Percentiles rank a stretch among this genome's conserved stretches.
These are phyloP conservation scores for Salix caprea DNA, from an alignment of 345 rosid genomes.

Conservation along the genomic window DNA sequence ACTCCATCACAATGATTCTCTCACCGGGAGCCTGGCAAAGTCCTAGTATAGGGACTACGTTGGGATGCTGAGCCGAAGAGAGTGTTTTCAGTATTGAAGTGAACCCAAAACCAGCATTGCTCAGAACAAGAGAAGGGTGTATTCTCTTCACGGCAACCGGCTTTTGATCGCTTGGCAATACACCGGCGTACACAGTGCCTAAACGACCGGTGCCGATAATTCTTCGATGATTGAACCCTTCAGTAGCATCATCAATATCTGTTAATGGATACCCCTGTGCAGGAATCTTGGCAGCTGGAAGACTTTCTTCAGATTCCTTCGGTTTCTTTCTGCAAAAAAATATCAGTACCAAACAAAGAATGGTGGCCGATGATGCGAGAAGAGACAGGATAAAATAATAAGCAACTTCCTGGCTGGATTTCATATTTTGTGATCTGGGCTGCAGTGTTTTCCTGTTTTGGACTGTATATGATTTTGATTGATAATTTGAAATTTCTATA, in stretches of 20 bases:
- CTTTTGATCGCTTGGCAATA: constrained; percentile 28
- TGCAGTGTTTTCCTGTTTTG: neutral
- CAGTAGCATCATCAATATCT: constrained; percentile 72
- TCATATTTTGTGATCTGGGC: constrained; percentile 26
- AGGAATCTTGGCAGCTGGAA: constrained; percentile 27
- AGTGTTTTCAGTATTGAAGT: constrained; percentile 51
- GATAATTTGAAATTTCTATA: neutral
- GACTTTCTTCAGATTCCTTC: constrained; percentile 42
- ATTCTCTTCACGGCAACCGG: constrained; percentile 70
- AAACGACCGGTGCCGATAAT: constrained; percentile 59
- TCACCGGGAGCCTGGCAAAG: constrained; percentile 85
- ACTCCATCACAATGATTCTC: constrained; percentile 58
- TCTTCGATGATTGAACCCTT: constrained; percentile 51
- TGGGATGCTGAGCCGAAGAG: constrained; percentile 59
- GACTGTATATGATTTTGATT: neutral
- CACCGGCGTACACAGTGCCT: constrained; percentile 65
- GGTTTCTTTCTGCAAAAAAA: constrained; percentile 54
- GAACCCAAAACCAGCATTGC: constrained; percentile 69
- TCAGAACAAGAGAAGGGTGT: constrained; percentile 60
- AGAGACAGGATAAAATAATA: constrained; percentile 45
- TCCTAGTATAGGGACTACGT: constrained; percentile 62
- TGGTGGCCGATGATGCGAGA: constrained; percentile 37
- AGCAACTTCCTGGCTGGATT: constrained; percentile 36
- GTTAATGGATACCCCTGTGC: constrained; percentile 42
- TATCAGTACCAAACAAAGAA: constrained; percentile 42